Conservation (phyloP, 2,329 filamentous ascomycete genomes). For the Trichoderma arundinaceum region DNA sequence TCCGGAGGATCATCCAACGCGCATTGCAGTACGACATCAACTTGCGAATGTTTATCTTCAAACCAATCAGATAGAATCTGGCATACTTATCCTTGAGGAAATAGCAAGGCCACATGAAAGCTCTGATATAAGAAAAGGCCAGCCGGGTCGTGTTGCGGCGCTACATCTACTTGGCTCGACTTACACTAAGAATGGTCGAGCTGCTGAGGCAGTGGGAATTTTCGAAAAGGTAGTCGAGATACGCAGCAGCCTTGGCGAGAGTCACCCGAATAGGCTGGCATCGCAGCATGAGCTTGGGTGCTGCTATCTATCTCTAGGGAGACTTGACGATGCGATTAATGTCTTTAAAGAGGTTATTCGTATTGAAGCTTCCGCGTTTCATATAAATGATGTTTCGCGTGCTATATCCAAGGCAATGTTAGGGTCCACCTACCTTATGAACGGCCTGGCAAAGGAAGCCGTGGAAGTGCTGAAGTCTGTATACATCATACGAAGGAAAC, state of each 20-base stretch:
- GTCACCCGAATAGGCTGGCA: not conserved
- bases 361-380: not conserved
- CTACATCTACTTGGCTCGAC: conserved; percentile 4
- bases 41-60: conserved; percentile 13
- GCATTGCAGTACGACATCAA: conserved; percentile 3
- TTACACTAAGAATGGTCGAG: conserved; percentile 13
- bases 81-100: conserved; percentile 9
- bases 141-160: conserved; percentile 10
- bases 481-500: not conserved
- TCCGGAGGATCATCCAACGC: conserved; percentile 11
- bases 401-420: not conserved
- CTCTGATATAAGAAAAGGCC: not conserved
- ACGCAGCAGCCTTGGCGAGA: not conserved
- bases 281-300: conserved; percentile 28
- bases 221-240: conserved; percentile 8
- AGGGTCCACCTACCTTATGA: not conserved
- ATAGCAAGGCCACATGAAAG: not conserved
- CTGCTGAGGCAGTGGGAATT: not conserved
- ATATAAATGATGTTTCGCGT: not conserved
- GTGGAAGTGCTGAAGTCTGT: not conserved
- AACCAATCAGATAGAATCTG: conserved; percentile 15
- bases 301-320: conserved; percentile 8
- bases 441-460: not conserved
- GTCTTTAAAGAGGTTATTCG: conserved; percentile 11
- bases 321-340: conserved; percentile 5